Evolutionary conservation across 345 rosid species (phyloP).

Genomic region (Pseudoturritis turrita): DNA sequence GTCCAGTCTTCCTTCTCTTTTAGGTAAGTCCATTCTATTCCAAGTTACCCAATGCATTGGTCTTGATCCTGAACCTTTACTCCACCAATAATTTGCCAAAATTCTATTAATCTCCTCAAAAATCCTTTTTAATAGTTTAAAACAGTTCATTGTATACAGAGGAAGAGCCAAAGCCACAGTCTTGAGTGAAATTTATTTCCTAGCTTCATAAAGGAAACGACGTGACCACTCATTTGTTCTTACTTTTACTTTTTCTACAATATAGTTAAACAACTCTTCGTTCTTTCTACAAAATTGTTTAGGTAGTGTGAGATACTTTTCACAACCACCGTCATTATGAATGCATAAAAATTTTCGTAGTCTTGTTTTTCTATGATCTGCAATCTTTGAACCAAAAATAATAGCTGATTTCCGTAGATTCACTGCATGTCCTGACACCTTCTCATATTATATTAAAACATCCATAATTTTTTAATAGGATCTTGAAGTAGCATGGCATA

Average conservation of each 20-base stretch:
- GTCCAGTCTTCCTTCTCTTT: neutral
- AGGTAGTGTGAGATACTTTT: neutral
- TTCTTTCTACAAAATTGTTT: neutral
- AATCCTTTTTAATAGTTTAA: neutral
- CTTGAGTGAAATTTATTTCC: neutral
- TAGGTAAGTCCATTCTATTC: neutral
- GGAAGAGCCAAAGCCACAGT: neutral
- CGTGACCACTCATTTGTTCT: neutral
- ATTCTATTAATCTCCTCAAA: neutral
- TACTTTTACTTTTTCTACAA: neutral
- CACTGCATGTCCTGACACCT: too few relatives aligned
- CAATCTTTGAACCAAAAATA: too few relatives aligned
- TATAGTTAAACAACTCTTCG: neutral
- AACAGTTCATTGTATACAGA: neutral
- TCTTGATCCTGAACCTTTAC: neutral
- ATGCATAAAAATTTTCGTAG: too few relatives aligned
- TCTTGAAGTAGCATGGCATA: too few relatives aligned
- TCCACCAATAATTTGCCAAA: neutral
- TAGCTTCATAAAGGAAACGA: neutral
- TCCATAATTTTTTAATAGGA: too few relatives aligned
- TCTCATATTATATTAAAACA: too few relatives aligned
- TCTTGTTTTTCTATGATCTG: too few relatives aligned
- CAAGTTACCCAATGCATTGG: neutral
- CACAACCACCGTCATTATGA: neutral
- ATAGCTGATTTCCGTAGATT: too few relatives aligned